Evolutionary conservation across 257 asterid genomes (phyloP).

Genomic region (Plantago ovata): DNA sequence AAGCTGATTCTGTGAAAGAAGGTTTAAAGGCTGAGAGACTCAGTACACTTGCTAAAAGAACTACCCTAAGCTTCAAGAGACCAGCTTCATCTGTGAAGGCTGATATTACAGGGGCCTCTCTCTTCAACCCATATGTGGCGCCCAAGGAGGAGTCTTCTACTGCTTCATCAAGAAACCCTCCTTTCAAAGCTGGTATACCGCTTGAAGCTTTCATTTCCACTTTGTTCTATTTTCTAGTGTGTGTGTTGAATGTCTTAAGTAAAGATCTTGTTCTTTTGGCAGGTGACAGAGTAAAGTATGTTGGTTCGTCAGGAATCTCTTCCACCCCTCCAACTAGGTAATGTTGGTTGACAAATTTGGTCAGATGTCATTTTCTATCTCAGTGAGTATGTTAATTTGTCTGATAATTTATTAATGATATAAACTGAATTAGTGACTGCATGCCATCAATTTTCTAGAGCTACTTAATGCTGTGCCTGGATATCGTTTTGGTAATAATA

Average conservation of each 20-base stretch:
- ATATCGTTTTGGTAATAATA: too few relatives aligned
- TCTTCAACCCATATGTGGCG: slow-evolving; percentile 45
- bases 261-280: slow-evolving; percentile 24
- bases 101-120: slow-evolving; percentile 56
- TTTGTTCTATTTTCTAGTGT: slow-evolving; percentile 13
- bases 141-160: slow-evolving; percentile 86
- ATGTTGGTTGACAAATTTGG: slow-evolving; percentile 1
- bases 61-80: slow-evolving; percentile 54
- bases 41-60: slow-evolving; percentile 55
- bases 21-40: slow-evolving; percentile 49
- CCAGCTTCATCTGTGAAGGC: slow-evolving; percentile 77
- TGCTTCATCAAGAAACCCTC: slow-evolving; percentile 58
- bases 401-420: too few relatives aligned
- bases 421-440: too few relatives aligned
- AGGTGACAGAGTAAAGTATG: slow-evolving; percentile 85
- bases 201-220: slow-evolving; percentile 17
- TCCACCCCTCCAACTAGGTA: slow-evolving; percentile 61
- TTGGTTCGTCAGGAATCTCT: slow-evolving; percentile 54
- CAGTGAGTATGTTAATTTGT: too few relatives aligned
- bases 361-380: too few relatives aligned
- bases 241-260: slow-evolving; percentile 18
- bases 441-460: too few relatives aligned
- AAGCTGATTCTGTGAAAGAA: slow-evolving; percentile 55
- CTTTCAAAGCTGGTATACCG: slow-evolving; percentile 59
- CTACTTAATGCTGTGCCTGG: too few relatives aligned